Evolutionary conservation across 805 yeast species (phyloP), one percentile per base, ranked within the genome.

Genomic region (Starmerella roubikii): DNA sequence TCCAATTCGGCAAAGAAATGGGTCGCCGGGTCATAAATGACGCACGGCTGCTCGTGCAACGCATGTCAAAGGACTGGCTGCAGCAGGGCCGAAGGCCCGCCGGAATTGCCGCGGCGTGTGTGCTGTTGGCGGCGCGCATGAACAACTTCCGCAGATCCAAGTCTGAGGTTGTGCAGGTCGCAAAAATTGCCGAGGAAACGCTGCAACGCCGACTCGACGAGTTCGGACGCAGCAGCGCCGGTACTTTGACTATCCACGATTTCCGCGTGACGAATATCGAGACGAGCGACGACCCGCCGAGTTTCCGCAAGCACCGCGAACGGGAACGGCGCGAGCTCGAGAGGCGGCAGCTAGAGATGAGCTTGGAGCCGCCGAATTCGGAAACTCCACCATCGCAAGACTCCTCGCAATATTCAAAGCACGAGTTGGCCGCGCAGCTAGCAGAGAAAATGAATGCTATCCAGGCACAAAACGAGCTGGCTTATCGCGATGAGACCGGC

Each of bases 71-170:
- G 31, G 97, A 91, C 54, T 91, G 97, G 96, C 80, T 91, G 49
- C 82, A 78, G 56, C 93, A 84, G 60, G 99, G 99, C 20, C 71
- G 99, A 55, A 69, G 97, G 46, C 98, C 99, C 0, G 97, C 98
- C 0, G 98, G 99, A 52, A 74, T 91, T 38, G 98, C 98, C 0
- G 99, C 97, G 18, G 98, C 98, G 0, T 85, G 96, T 59, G 66
- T 91, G 2, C 57, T 93, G 32, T 62, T 91, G 36, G 98, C 99
- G 0, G 91, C 96, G 2, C 71, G 98, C 59, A 93, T 91, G 97
- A 91, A 91, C 60, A 86, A 86, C 54, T 77, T 81, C 56, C 70
- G 95, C 54, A 69, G 97, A 54, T 78, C 93, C 2, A 94, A 88
- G 57, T 72, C 86, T 1, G 97, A 93, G 56, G 78, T 91, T 38